A percentile compares a stretch with the other conserved stretches of the same genome.
Evolutionary conservation across 805 yeast genomes (phyloP).

Genomic region (Jamesozyma piceae): DNA sequence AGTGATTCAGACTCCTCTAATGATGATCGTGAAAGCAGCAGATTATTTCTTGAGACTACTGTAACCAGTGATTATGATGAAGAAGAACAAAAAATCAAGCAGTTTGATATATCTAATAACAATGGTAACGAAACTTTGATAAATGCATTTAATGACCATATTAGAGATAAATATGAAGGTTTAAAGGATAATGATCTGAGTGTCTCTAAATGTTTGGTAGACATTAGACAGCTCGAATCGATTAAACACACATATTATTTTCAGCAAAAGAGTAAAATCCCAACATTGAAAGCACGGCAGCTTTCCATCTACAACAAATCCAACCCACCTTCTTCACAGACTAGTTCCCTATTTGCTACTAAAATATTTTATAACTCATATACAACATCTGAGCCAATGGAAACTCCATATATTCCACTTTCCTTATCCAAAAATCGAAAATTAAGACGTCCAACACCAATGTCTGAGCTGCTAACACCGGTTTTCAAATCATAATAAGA

Average conservation of each 20-base stretch:
- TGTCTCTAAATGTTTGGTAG: neutral
- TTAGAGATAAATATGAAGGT: neutral
- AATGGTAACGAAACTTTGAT: neutral
- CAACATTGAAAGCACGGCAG: conserved; percentile 2
- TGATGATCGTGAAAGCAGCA: conserved; percentile 2
- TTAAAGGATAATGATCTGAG: neutral
- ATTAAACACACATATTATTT: conserved; percentile 11
- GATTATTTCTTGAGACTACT: neutral
- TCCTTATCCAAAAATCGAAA: conserved; percentile 2
- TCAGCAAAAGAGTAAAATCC: conserved; percentile 8
- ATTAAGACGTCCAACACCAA: conserved; percentile 19
- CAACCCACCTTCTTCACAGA: neutral
- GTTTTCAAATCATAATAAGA: neutral
- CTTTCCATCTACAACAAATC: neutral
- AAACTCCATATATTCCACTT: neutral
- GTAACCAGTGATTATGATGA: neutral
- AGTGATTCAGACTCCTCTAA: conserved; percentile 5
- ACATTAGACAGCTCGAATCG: conserved; percentile 7
- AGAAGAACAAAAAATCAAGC: neutral
- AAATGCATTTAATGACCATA: neutral
- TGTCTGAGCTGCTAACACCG: conserved; percentile 11
- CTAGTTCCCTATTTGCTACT: neutral
- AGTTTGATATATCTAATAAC: neutral
- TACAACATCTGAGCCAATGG: neutral
- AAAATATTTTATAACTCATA: neutral